A percentile compares a stretch with the other conserved stretches of the same genome.
phyloP scores from a whole-genome alignment of 768 basidiomycete genomes.

The Galerina marginata region DNA sequence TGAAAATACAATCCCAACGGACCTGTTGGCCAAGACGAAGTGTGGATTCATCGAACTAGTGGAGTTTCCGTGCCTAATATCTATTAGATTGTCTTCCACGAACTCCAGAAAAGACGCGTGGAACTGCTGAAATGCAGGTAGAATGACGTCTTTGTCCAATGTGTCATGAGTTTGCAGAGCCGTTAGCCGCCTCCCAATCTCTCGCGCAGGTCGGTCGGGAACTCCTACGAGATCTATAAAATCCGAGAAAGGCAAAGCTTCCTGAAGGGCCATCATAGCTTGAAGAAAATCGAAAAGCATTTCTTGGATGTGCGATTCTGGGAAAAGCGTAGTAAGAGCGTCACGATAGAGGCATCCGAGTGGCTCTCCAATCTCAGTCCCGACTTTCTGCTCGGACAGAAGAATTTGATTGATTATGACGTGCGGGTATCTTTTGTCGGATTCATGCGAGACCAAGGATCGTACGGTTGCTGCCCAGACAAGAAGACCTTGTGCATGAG shows the following conservation, averaged over 20 bases:
- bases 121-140: background rate
- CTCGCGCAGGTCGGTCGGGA: background rate
- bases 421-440: no score
- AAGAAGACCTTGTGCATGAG: no score
- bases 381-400: no score
- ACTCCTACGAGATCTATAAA: background rate
- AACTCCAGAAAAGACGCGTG: conserved; percentile 1
- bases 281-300: background rate
- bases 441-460: no score
- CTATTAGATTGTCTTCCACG: background rate
- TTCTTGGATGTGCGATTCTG: no score
- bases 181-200: background rate
- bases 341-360: no score
- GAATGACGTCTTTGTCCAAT: background rate
- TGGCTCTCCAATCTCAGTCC: no score
- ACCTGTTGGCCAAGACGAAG: background rate
- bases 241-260: background rate
- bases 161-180: background rate
- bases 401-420: no score
- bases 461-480: no score
- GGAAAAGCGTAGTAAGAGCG: no score
- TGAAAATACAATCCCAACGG: background rate
- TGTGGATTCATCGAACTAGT: background rate
- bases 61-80: background rate
- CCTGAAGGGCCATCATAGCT: background rate